Percentiles rank a stretch among this genome's conserved stretches.
Conservation (phyloP, 257 asterid genomes). For the Solanum paucissectum region DNA sequence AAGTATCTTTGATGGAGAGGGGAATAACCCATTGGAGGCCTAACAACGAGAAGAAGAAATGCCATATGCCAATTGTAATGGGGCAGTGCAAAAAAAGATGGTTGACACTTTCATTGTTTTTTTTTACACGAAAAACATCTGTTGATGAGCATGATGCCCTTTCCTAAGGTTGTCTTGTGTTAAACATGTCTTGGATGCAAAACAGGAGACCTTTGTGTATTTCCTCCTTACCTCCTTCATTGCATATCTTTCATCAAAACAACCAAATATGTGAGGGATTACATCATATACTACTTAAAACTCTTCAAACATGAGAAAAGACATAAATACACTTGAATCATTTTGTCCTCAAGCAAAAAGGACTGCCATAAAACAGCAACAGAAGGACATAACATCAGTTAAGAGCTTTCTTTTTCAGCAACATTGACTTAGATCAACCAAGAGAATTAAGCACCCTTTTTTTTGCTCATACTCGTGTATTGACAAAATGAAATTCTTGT, state of each 20-base stretch:
- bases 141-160: background rate
- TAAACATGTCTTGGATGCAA: background rate
- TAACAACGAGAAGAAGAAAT: background rate
- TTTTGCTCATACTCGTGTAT: background rate
- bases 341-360: background rate
- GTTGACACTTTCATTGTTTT: background rate
- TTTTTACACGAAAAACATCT: background rate
- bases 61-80: background rate
- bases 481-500: background rate
- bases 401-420: background rate
- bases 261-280: background rate
- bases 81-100: background rate
- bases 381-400: background rate
- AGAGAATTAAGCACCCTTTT: background rate
- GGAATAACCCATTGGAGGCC: background rate
- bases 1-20: background rate
- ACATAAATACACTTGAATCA: background rate
- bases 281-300: background rate
- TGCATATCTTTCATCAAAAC: background rate
- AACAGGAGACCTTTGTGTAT: background rate
- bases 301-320: background rate
- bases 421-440: background rate
- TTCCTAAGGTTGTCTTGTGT: background rate
- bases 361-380: background rate
- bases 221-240: background rate